A percentile compares a stretch with the other conserved stretches of the same genome.
These are phyloP conservation scores for Senecio squalidus DNA, from an alignment of 140 eudicot species.

Conservation along the genomic window DNA sequence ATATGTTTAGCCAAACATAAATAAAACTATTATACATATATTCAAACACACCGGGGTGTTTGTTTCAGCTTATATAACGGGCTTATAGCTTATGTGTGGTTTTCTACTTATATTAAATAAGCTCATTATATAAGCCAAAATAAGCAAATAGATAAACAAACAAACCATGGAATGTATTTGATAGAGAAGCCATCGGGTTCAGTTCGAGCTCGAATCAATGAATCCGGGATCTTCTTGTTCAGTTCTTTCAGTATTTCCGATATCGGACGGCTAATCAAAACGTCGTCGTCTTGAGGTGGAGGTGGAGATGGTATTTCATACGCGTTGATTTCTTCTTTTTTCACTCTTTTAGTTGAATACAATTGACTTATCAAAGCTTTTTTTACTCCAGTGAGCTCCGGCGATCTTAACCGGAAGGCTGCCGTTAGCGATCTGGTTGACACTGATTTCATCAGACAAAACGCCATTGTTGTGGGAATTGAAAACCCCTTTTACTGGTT, in stretches of 20 bases:
- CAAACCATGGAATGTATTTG: constrained; percentile 78
- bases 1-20: no score
- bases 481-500: constrained; percentile 15
- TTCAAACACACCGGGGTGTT: no score
- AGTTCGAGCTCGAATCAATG: constrained; percentile 46
- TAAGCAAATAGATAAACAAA: neutral
- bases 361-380: neutral
- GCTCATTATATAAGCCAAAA: neutral
- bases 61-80: no score
- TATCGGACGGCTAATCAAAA: constrained; percentile 68
- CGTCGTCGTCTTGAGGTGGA: neutral
- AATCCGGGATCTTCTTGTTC: constrained; percentile 81
- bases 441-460: constrained; percentile 18
- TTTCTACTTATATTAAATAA: neutral
- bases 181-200: constrained; percentile 48
- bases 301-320: constrained; percentile 8
- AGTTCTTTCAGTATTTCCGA: constrained; percentile 69
- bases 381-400: constrained; percentile 5
- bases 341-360: constrained; percentile 28
- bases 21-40: no score
- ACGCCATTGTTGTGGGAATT: constrained; percentile 22
- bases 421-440: no score
- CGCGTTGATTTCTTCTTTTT: constrained; percentile 20
- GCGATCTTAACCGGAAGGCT: constrained; percentile 20
- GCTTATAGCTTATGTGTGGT: no score